Percentiles rank a stretch among this genome's conserved stretches.
These are phyloP conservation scores for Arachnomyces sp. DNA, from an alignment of 2,329 filamentous ascomycete species.

Conservation along the genomic window DNA sequence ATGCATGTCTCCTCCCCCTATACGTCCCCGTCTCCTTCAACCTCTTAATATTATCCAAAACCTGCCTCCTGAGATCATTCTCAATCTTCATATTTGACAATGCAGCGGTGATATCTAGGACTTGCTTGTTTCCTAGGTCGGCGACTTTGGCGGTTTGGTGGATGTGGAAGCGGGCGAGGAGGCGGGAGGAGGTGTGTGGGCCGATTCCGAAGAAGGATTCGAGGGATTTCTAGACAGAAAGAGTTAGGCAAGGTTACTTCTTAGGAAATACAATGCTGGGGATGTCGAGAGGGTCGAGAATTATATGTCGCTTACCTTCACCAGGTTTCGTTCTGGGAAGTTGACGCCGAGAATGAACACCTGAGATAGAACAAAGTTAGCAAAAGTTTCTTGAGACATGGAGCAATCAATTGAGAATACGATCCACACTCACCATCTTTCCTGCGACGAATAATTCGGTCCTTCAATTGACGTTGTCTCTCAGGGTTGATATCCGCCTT, in stretches of 20 bases:
- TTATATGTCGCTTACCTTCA: slow-evolving; percentile 55
- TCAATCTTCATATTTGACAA: slow-evolving; percentile 90
- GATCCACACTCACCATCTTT: slow-evolving; percentile 10
- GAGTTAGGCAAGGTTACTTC: slow-evolving; percentile 1
- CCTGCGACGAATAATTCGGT: slow-evolving; percentile 6
- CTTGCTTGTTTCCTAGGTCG: slow-evolving; percentile 63
- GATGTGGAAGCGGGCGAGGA: slow-evolving; percentile 85
- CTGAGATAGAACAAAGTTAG: slow-evolving; percentile 35
- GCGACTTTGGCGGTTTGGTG: slow-evolving; percentile 75
- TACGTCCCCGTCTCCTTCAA: slow-evolving; percentile 88
- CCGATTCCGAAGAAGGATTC: slow-evolving; percentile 83
- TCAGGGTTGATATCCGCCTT: not conserved
- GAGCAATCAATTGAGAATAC: not conserved
- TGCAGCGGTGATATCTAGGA: slow-evolving; percentile 75
- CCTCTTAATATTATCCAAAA: slow-evolving; percentile 78
- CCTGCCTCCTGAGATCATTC: slow-evolving; percentile 69
- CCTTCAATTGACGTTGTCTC: not conserved
- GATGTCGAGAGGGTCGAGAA: slow-evolving; percentile 5
- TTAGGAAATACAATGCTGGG: slow-evolving; percentile 7
- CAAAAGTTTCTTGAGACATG: slow-evolving; percentile 10
- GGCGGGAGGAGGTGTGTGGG: slow-evolving; percentile 57
- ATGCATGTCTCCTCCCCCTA: slow-evolving; percentile 81
- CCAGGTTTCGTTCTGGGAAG: slow-evolving; percentile 74
- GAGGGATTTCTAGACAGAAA: slow-evolving; percentile 46
- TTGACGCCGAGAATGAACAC: slow-evolving; percentile 81